Evolutionary conservation across 345 rosid genomes (phyloP), one percentile per base, ranked within the genome.

Genomic region (Chamaenerion angustifolium): DNA sequence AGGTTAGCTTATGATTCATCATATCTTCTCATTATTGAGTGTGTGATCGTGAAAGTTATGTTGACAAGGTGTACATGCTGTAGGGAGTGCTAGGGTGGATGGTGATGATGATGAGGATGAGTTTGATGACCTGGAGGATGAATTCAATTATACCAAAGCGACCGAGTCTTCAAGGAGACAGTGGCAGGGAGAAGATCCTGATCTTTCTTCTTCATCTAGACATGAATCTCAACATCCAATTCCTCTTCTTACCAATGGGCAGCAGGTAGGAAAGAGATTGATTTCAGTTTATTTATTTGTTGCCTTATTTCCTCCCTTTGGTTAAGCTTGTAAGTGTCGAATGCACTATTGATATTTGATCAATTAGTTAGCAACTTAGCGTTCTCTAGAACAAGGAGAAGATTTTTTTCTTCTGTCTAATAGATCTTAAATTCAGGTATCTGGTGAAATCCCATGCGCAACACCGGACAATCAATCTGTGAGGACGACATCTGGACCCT

Each of bases 71-170:
- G 21, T 50, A 17, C 40, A 37, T 23, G 43, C 15, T 31, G 17
- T 16, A 88, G 95, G 97, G 58, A 81, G 98, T 40, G 71, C 94
- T 0, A 67, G 98, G 54, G 98, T 90, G 57, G 94, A 76, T 45
- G 95, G 98, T 55, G 98, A 90, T 56, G 98, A 90, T 4, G 95
- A 90, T 56, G 98, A 90, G 63, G 98, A 90, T 61, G 98, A 81
- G 46, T 58, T 79, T 31, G 98, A 90, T 59, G 95, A 90, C 68
- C 83, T 85, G 10, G 98, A 90, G 53, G 77, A 85, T 7, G 98
- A 90, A 67, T 90, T 90, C 69, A 90, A 78, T 62, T 87, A 87
- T 73, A 51, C 76, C 49, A 89, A 82, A 57, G 82, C 81, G 58
- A 68, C 46, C 57, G 70, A 66, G 71, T 72, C 75, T 64, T 69